Percentiles rank a stretch among this genome's conserved stretches.
Conservation (phyloP, 495 filamentous ascomycete genomes). For the Trichoderma virens region DNA sequence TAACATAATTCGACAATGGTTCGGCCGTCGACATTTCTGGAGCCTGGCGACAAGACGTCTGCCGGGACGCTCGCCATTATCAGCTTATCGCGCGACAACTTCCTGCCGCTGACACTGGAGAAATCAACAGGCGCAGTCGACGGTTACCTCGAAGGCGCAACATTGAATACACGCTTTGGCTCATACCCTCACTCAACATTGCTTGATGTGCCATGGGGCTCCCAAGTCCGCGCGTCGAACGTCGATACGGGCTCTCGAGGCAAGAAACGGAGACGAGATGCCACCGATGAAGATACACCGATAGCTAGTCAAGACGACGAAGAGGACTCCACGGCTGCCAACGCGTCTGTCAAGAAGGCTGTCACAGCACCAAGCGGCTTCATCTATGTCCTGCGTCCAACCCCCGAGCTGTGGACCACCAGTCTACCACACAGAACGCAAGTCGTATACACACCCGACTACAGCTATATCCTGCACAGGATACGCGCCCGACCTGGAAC, state of each 20-base stretch:
- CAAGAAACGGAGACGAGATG: conserved; percentile 47
- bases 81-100: conserved; percentile 75
- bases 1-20: conserved; percentile 21
- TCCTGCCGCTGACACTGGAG: conserved; percentile 64
- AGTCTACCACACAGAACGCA: conserved; percentile 91
- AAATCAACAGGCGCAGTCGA: conserved; percentile 49
- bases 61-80: conserved; percentile 62
- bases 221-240: conserved; percentile 79
- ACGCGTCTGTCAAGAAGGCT: conserved; percentile 29
- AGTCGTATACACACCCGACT: conserved; percentile 96
- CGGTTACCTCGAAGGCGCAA: conserved; percentile 72
- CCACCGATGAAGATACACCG: conserved; percentile 51
- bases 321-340: conserved; percentile 21
- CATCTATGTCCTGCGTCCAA: conserved; percentile 81
- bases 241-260: conserved; percentile 83
- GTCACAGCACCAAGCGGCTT: conserved; percentile 72
- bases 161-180: conserved; percentile 89
- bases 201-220: conserved; percentile 75
- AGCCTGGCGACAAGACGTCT: conserved; percentile 48
- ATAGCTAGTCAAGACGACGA: conserved; percentile 37
- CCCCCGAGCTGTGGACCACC: conserved; percentile 86
- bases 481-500: conserved; percentile 74
- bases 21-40: conserved; percentile 59
- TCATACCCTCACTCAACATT: conserved; percentile 90
- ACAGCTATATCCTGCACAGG: conserved; percentile 88